Conservation (phyloP, 441 rosid species). For the Geranium incanum region DNA sequence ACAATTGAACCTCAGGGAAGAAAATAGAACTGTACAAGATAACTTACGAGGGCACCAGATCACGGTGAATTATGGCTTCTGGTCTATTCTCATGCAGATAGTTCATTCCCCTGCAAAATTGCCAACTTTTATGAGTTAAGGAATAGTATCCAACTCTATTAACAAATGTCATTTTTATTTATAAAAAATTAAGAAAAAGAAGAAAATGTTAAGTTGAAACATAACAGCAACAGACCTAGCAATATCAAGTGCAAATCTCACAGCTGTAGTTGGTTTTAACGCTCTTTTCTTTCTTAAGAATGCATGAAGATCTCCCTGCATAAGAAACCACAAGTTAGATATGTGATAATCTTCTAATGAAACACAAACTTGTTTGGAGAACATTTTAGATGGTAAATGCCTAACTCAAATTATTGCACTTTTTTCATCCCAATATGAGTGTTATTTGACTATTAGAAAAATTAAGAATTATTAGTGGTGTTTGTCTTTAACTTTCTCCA, state of each 20-base stretch:
- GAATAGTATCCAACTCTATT: background rate
- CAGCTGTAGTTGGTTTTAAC: conserved; percentile 44
- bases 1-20: background rate
- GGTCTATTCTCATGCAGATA: conserved; percentile 78
- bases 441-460: too few relatives aligned
- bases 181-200: background rate
- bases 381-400: background rate
- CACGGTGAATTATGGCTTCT: conserved; percentile 70
- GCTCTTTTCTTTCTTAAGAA: conserved; percentile 56
- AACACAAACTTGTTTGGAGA: background rate
- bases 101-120: conserved; percentile 66
- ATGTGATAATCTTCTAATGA: conserved; percentile 2
- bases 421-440: background rate
- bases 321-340: conserved; percentile 15
- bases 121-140: conserved; percentile 12
- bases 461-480: too few relatives aligned
- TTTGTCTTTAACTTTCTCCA: too few relatives aligned
- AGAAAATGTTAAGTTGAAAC: background rate
- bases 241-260: conserved; percentile 80
- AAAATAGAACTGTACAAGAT: conserved; percentile 20
- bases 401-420: background rate
- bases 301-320: conserved; percentile 73
- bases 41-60: conserved; percentile 78
- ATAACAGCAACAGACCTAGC: conserved; percentile 50
- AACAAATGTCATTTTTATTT: background rate